Conservation (phyloP, 495 filamentous ascomycete genomes). For the Darksidea phi region DNA sequence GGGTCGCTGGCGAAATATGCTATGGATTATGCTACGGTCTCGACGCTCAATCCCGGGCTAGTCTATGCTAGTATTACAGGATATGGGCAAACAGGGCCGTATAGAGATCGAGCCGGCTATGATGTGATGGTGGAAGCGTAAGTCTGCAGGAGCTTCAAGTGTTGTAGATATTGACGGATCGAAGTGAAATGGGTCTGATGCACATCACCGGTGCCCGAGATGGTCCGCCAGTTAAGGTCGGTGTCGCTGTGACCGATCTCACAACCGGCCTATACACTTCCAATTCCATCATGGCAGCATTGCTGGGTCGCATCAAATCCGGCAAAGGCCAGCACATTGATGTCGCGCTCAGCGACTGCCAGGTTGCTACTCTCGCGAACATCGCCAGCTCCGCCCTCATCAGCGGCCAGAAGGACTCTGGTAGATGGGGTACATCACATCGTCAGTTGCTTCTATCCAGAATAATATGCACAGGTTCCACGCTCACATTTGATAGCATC, state of each 20-base stretch:
- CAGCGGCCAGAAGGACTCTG: conserved; percentile 80
- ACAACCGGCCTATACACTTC: conserved; percentile 97
- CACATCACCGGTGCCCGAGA: conserved; percentile 90
- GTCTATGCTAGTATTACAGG: conserved; percentile 72
- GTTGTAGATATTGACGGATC: neutral
- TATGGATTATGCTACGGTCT: conserved; percentile 79
- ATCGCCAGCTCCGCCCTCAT: conserved; percentile 90
- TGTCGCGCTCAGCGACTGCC: conserved; percentile 85
- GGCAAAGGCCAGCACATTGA: conserved; percentile 90
- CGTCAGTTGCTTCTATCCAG: conserved; percentile 55
- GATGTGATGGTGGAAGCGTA: conserved; percentile 97
- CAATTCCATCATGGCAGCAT: conserved; percentile 92
- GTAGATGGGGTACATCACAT: conserved; percentile 94
- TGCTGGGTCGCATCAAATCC: conserved; percentile 66
- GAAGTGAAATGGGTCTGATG: conserved; percentile 87
- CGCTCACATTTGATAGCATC: conserved; percentile 59
- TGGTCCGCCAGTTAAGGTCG: conserved; percentile 93
- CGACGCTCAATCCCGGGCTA: conserved; percentile 74
- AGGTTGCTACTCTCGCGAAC: conserved; percentile 89
- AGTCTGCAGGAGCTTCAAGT: conserved; percentile 3
- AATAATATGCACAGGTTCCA: neutral
- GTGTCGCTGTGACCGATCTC: conserved; percentile 92
- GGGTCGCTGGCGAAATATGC: conserved; percentile 86
- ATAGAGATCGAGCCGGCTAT: conserved; percentile 85
- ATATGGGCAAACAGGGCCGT: conserved; percentile 91